These are phyloP conservation scores for Cladosporium sphaerospermum DNA, from an alignment of 2,329 filamentous ascomycete species.

Conservation along the genomic window DNA sequence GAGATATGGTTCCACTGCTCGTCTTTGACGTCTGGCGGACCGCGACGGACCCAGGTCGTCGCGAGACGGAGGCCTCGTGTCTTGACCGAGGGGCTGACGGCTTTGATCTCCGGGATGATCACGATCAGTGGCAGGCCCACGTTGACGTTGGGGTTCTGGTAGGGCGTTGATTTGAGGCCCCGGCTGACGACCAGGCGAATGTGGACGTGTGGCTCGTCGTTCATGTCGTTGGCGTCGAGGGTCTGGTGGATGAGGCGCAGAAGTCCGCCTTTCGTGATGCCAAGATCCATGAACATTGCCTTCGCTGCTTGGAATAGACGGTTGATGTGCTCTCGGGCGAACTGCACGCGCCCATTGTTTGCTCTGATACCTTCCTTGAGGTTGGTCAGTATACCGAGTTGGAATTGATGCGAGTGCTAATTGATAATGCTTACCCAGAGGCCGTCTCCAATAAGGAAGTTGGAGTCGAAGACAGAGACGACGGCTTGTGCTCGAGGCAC, in stretches of 20 bases:
- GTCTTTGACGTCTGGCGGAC: neutral
- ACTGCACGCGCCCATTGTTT: neutral
- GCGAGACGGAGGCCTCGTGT: neutral
- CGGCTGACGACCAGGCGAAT: no score
- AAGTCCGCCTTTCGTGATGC: neutral
- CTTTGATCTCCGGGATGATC: neutral
- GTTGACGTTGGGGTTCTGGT: no score
- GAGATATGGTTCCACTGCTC: neutral
- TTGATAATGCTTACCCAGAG: no score
- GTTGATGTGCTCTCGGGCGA: neutral
- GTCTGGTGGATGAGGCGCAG: neutral
- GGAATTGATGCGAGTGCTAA: no score
- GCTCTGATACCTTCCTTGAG: no score
- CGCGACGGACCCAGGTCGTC: neutral
- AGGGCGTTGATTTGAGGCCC: no score
- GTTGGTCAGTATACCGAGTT: no score
- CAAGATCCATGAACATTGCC: neutral
- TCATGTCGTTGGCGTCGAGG: no score
- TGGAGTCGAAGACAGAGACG: no score
- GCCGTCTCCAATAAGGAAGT: no score
- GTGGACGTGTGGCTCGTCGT: no score
- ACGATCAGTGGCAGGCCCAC: neutral
- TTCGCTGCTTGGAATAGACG: neutral
- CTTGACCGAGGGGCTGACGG: neutral
- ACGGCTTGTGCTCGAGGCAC: no score